Conservation (phyloP, 225 moss, liverwort and hornwort genomes). For the Physcomitrellopsis africana region DNA sequence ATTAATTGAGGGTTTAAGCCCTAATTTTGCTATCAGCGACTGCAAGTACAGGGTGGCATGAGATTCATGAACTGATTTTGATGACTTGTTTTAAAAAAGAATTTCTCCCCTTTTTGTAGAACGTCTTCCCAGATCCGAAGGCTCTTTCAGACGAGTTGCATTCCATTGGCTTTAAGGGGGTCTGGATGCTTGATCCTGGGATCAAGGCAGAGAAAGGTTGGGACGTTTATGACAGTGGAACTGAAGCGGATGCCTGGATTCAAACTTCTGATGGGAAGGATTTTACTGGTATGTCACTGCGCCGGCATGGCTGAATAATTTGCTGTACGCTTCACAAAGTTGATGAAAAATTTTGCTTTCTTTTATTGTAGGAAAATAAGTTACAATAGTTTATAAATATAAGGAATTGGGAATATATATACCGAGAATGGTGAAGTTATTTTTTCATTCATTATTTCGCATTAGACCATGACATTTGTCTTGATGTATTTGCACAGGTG, state of each 20-base stretch:
- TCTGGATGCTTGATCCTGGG: slow-evolving; percentile 99
- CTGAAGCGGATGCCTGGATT: slow-evolving; percentile 69
- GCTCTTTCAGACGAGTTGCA: slow-evolving; percentile 67
- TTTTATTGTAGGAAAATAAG: too few relatives aligned
- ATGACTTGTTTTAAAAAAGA: not conserved
- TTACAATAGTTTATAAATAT: too few relatives aligned
- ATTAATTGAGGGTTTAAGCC: not conserved
- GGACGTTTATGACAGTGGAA: slow-evolving; percentile 68
- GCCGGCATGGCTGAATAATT: not conserved
- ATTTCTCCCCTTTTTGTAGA: slow-evolving; percentile 34
- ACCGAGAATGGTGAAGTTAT: too few relatives aligned
- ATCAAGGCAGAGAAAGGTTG: slow-evolving; percentile 82
- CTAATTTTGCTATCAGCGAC: not conserved
- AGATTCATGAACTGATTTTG: not conserved
- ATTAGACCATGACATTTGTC: slow-evolving; percentile 11
- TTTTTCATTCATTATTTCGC: not conserved
- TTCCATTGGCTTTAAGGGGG: slow-evolving; percentile 72
- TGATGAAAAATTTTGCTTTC: not conserved
- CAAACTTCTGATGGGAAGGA: slow-evolving; percentile 57
- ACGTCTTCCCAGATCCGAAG: slow-evolving; percentile 61
- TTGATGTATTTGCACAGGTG: slow-evolving; percentile 46
- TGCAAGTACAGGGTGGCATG: not conserved
- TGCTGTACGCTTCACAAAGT: not conserved
- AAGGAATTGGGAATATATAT: too few relatives aligned
- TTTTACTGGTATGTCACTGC: slow-evolving; percentile 54